These are phyloP conservation scores for Xylaria acuta DNA, from an alignment of 495 filamentous ascomycete species.

Conservation along the genomic window DNA sequence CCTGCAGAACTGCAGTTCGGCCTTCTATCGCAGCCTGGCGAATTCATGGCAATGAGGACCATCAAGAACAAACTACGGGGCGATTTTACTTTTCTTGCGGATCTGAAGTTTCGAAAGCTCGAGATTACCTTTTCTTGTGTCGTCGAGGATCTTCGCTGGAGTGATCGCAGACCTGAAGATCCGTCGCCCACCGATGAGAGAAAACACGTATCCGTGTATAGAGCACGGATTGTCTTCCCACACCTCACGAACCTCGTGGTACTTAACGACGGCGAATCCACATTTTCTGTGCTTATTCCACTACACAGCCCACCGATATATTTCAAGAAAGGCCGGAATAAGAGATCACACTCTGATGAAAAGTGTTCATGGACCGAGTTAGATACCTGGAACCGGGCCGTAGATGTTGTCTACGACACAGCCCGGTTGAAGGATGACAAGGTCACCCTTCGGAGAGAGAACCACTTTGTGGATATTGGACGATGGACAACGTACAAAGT, in stretches of 20 bases:
- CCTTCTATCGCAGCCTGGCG: slow-evolving; percentile 47
- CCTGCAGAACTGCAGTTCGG: slow-evolving; percentile 58
- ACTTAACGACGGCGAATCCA: slow-evolving; percentile 39
- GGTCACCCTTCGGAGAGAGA: slow-evolving; percentile 61
- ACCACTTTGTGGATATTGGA: slow-evolving; percentile 77
- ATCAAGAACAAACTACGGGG: slow-evolving; percentile 42
- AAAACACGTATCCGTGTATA: slow-evolving; percentile 42
- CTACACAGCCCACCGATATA: slow-evolving; percentile 70
- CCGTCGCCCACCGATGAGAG: slow-evolving; percentile 29
- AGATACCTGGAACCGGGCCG: slow-evolving; percentile 78
- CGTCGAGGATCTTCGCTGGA: slow-evolving; percentile 46
- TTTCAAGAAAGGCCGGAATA: slow-evolving; percentile 59
- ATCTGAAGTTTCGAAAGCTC: slow-evolving; percentile 52
- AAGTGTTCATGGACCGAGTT: slow-evolving; percentile 65
- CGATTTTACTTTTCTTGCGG: slow-evolving; percentile 43
- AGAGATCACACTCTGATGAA: slow-evolving; percentile 51
- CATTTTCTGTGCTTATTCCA: slow-evolving; percentile 60
- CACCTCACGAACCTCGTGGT: slow-evolving; percentile 65
- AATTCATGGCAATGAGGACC: slow-evolving; percentile 54
- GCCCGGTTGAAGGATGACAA: slow-evolving; percentile 45
- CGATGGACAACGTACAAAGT: slow-evolving; percentile 75
- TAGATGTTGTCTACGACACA: slow-evolving; percentile 65
- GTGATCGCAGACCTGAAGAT: slow-evolving; percentile 28
- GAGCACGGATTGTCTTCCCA: slow-evolving; percentile 67
- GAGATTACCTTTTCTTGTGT: slow-evolving; percentile 51